Evolutionary conservation across 164 flowering plant genomes (phyloP).

Genomic region (Nymphaea thermarum): DNA sequence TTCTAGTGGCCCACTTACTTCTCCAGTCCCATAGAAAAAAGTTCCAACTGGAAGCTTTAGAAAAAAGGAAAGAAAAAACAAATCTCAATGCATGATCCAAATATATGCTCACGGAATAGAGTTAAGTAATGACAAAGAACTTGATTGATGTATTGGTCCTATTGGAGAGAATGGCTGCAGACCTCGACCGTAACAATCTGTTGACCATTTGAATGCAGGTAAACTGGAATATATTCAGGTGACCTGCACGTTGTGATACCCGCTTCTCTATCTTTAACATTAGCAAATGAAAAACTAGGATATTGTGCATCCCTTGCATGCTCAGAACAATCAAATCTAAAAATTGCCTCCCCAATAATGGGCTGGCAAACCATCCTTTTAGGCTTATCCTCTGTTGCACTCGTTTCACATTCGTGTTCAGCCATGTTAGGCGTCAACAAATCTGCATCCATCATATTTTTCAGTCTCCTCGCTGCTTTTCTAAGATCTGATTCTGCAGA

Average conservation of each 20-base stretch:
- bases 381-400: slow-evolving; percentile 17
- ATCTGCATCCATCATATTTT: slow-evolving; percentile 8
- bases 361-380: slow-evolving; percentile 69
- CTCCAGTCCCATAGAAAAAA: slow-evolving; percentile 87
- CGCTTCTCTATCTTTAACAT: slow-evolving; percentile 47
- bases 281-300: slow-evolving; percentile 71
- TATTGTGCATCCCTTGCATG: slow-evolving; percentile 47
- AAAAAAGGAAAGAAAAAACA: neutral
- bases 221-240: slow-evolving; percentile 58
- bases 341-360: slow-evolving; percentile 74
- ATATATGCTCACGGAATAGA: too few species aligned
- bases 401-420: slow-evolving; percentile 14
- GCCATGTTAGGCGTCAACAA: slow-evolving; percentile 37
- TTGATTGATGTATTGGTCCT: too few species aligned
- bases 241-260: slow-evolving; percentile 24
- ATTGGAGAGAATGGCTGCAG: slow-evolving; percentile 1
- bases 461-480: slow-evolving; percentile 3
- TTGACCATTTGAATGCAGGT: slow-evolving; percentile 35
- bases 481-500: slow-evolving; percentile 23
- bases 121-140: too few species aligned
- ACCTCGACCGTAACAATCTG: slow-evolving; percentile 76
- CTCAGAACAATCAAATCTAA: slow-evolving; percentile 77
- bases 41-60: slow-evolving; percentile 75
- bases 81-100: too few species aligned
- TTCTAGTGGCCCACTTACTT: slow-evolving; percentile 87